Conservation (phyloP, 306 rosid genomes). For the Cajanus cajan region DNA sequence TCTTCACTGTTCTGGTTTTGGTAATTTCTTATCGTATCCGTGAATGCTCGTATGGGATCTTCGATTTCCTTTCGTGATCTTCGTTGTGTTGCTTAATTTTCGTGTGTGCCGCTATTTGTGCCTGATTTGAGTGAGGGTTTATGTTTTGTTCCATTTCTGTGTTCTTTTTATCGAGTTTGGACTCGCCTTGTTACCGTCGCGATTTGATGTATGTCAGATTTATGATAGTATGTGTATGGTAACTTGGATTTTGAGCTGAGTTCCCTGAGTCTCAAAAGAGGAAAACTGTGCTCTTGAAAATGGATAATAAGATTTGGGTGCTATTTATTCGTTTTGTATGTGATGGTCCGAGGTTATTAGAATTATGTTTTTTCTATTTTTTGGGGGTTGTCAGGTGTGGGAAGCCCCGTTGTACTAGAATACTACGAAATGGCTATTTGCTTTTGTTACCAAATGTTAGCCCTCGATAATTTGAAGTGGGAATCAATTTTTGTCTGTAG, state of each 20-base stretch:
- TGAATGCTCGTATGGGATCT: slow-evolving; percentile 38
- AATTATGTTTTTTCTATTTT: background rate
- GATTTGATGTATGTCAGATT: slow-evolving; percentile 21
- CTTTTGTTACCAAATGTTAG: background rate
- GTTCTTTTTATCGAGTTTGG: background rate
- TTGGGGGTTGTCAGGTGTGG: background rate
- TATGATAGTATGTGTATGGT: background rate
- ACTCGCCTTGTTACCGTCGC: background rate
- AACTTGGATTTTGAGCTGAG: background rate
- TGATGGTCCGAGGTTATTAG: background rate
- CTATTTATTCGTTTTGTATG: background rate
- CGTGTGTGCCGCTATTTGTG: background rate
- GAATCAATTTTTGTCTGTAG: background rate
- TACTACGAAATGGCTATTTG: background rate
- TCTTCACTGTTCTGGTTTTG: background rate
- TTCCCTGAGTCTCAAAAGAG: background rate
- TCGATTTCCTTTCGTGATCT: background rate
- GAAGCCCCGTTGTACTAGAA: background rate
- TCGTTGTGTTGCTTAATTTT: slow-evolving; percentile 26
- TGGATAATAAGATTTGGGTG: background rate
- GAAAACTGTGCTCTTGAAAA: background rate
- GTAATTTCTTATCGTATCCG: background rate
- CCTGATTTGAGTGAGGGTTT: background rate
- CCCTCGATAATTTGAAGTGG: background rate
- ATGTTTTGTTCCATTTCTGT: slow-evolving; percentile 8